Conservation (phyloP, 371 early-diverging fungal genomes). For the Circinella minor region DNA sequence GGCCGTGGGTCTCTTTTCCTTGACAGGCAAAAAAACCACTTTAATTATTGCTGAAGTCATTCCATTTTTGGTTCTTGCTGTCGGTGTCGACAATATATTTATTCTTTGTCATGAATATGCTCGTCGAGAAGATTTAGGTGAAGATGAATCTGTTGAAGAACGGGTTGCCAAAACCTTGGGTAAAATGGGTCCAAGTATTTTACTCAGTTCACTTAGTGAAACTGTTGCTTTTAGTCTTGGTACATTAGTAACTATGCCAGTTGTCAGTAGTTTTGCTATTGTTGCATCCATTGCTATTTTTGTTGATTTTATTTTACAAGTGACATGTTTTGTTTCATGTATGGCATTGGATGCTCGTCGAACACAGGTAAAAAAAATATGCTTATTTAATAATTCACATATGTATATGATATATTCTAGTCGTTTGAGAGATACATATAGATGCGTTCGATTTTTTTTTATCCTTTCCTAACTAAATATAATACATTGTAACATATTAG, state of each 20-base stretch:
- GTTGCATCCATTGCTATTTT: slow-evolving; percentile 77
- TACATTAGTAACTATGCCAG: slow-evolving; percentile 76
- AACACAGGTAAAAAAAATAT: slow-evolving; percentile 37
- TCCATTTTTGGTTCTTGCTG: slow-evolving; percentile 80
- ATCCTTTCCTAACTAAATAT: too few relatives aligned
- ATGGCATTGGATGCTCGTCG: slow-evolving; percentile 70
- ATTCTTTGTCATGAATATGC: slow-evolving; percentile 74
- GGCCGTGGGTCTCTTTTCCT: slow-evolving; percentile 72
- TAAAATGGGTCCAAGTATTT: slow-evolving; percentile 75
- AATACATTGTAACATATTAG: slow-evolving; percentile 10
- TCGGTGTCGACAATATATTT: slow-evolving; percentile 84
- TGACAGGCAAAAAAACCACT: slow-evolving; percentile 69
- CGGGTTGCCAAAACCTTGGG: slow-evolving; percentile 66
- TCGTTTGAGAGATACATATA: too few relatives aligned
- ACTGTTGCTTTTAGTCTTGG: slow-evolving; percentile 78
- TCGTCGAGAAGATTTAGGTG: slow-evolving; percentile 39
- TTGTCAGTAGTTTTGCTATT: slow-evolving; percentile 77
- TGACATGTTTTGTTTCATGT: slow-evolving; percentile 73
- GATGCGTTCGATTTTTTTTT: too few relatives aligned
- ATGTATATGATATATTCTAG: too few relatives aligned
- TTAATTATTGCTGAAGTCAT: slow-evolving; percentile 84
- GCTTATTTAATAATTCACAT: not conserved
- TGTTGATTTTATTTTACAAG: slow-evolving; percentile 75
- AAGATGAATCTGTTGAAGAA: slow-evolving; percentile 50
- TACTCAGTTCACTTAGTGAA: slow-evolving; percentile 70